Evolutionary conservation across 345 rosid genomes (phyloP), one percentile per base, ranked within the genome.

Genomic region (Syzygium aqueum): DNA sequence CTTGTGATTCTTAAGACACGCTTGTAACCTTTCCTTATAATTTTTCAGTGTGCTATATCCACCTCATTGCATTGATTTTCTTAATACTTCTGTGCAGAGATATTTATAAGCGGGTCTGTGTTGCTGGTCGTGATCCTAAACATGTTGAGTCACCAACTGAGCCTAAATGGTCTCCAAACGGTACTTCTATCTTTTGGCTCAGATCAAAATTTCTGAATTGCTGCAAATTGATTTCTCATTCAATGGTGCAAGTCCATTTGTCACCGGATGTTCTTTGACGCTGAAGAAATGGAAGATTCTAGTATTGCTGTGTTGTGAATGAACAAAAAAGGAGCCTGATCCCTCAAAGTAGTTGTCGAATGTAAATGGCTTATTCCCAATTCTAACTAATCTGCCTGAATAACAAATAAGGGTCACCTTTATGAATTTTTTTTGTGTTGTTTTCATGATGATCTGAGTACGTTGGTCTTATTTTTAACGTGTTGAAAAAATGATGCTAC

Each of bases 111-210:
- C 94, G 94, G n/a, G 59, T 90, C 40, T 95, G 98, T 87, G 93
- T 96, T 86, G 97, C 99, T 90, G 98, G 99, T 88, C 88, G 84
- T 90, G 94, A 95, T 93, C 93, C 96, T 73, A 89, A 92, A n/a
- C 77, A 92, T 86, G 88, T 94, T 51, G 99, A 97, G 92, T 94
- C 99, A 61, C 98, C 99, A 73, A 95, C 96, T 77, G 99, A 97
- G 88, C 99, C 98, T 5, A 95, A 95, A 91, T 97, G 99, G 99
- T 97, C 99, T 43, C 87, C 98, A 57, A 88, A 90, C 88, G 99
- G 99, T 96, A 90, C 65, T 53, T 87, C 30, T 28, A 85, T 80
- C 13, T 30, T 84, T 90, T 73, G 40, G 63, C 19, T 53, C 49
- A 33, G 46, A 73, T 73, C 6, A 2, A 73, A 73, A 33, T 73